Conservation (phyloP, 371 early-diverging fungal species). For the Mucor velutinosus region DNA sequence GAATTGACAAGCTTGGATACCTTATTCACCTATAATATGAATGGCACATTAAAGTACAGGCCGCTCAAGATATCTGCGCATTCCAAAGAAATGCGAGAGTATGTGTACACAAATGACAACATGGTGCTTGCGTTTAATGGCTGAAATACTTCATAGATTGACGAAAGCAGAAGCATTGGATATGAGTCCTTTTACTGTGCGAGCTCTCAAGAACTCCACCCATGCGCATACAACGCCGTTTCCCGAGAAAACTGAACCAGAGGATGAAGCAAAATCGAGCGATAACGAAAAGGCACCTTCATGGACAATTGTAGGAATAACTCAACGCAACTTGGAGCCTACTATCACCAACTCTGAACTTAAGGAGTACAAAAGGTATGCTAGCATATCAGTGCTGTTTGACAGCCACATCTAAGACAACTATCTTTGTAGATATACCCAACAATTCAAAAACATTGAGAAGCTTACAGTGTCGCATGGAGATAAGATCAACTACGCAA, state of each 20-base stretch:
- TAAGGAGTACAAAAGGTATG: constrained; percentile 63
- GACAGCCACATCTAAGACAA: neutral
- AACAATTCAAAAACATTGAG: constrained; percentile 51
- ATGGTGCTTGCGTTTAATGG: neutral
- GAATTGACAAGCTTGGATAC: constrained; percentile 73
- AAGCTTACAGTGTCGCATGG: constrained; percentile 35
- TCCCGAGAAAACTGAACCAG: constrained; percentile 12
- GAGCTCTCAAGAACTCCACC: constrained; percentile 14
- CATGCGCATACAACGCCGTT: neutral
- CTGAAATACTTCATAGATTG: constrained; percentile 13
- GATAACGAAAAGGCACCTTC: constrained; percentile 24
- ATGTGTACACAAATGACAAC: neutral
- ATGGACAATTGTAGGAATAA: constrained; percentile 58
- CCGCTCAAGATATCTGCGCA: constrained; percentile 34
- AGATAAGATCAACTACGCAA: constrained; percentile 23
- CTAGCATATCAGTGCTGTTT: too few species aligned
- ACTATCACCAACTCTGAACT: constrained; percentile 50
- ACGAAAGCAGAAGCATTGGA: constrained; percentile 40
- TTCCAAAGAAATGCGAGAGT: constrained; percentile 30
- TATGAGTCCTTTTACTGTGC: constrained; percentile 58
- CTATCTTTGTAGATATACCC: constrained; percentile 41
- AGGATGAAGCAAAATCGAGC: constrained; percentile 25
- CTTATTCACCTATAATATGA: constrained; percentile 85
- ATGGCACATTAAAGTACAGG: constrained; percentile 71
- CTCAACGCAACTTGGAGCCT: constrained; percentile 59